These are phyloP conservation scores for Claviceps digitariae DNA, from an alignment of 2,329 filamentous ascomycete genomes.

Conservation along the genomic window DNA sequence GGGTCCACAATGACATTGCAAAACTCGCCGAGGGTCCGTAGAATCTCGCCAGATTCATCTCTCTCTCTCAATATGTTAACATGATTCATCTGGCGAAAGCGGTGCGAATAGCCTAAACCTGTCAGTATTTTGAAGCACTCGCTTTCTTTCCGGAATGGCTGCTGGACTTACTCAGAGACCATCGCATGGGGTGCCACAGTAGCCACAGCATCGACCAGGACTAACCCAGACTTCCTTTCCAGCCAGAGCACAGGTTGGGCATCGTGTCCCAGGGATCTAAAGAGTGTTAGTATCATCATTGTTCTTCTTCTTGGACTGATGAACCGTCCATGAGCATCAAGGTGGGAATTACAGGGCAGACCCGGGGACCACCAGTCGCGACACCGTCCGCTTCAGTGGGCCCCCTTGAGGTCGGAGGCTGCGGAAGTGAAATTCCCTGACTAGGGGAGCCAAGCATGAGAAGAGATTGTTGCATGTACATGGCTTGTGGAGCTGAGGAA, in stretches of 20 bases:
- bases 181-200: slow-evolving; percentile 33
- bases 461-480: background rate
- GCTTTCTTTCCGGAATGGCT: background rate
- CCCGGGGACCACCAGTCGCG: slow-evolving; percentile 7
- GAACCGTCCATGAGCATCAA: background rate
- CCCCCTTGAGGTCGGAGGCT: slow-evolving; percentile 1
- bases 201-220: slow-evolving; percentile 35
- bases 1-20: background rate
- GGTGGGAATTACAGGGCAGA: background rate
- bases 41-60: background rate
- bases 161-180: slow-evolving; percentile 1
- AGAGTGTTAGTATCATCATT: background rate
- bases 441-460: background rate
- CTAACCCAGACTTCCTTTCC: slow-evolving; percentile 44
- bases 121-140: background rate
- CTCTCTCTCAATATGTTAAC: background rate
- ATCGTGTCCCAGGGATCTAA: slow-evolving; percentile 35
- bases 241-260: slow-evolving; percentile 33
- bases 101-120: background rate
- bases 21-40: background rate
- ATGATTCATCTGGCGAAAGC: background rate
- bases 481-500: background rate
- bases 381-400: background rate
- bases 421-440: background rate
- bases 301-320: background rate